phyloP scores from a whole-genome alignment of 108 stramenopile genomes.

The Schizochytrium sp. region DNA sequence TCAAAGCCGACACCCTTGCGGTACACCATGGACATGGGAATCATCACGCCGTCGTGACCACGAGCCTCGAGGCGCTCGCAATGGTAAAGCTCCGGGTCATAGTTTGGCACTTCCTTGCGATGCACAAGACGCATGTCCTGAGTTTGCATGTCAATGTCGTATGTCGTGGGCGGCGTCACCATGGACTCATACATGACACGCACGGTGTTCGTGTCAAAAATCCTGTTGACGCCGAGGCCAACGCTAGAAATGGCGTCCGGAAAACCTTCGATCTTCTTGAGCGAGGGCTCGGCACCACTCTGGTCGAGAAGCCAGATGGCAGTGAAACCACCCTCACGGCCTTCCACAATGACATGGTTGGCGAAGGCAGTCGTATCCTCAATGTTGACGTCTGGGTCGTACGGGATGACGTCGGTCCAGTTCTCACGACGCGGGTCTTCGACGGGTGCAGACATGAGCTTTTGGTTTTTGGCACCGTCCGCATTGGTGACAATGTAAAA shows the following conservation, averaged over 20 bases:
- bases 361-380: constrained; percentile 47
- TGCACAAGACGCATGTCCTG: constrained; percentile 55
- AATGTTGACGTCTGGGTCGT: constrained; percentile 37
- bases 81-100: constrained; percentile 61
- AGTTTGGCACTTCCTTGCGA: constrained; percentile 67
- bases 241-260: constrained; percentile 71
- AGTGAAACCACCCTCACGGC: constrained; percentile 36
- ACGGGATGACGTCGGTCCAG: constrained; percentile 45
- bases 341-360: constrained; percentile 47
- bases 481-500: constrained; percentile 52
- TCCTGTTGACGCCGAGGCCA: constrained; percentile 52
- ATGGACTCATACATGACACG: constrained; percentile 70
- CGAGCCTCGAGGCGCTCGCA: constrained; percentile 62
- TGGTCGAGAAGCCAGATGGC: constrained; percentile 29
- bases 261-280: constrained; percentile 39
- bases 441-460: constrained; percentile 26
- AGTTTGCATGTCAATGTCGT: constrained; percentile 42
- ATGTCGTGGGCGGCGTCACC: constrained; percentile 59
- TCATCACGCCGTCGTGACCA: constrained; percentile 67
- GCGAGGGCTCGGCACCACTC: not conserved
- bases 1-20: constrained; percentile 57
- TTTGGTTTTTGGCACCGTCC: constrained; percentile 42
- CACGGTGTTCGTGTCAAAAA: constrained; percentile 62
- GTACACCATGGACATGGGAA: constrained; percentile 71
- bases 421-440: constrained; percentile 19